Percentiles rank a stretch among this genome's conserved stretches.
phyloP scores from a whole-genome alignment of 2,329 filamentous ascomycete genomes.

The Xylariaceae sp. region DNA sequence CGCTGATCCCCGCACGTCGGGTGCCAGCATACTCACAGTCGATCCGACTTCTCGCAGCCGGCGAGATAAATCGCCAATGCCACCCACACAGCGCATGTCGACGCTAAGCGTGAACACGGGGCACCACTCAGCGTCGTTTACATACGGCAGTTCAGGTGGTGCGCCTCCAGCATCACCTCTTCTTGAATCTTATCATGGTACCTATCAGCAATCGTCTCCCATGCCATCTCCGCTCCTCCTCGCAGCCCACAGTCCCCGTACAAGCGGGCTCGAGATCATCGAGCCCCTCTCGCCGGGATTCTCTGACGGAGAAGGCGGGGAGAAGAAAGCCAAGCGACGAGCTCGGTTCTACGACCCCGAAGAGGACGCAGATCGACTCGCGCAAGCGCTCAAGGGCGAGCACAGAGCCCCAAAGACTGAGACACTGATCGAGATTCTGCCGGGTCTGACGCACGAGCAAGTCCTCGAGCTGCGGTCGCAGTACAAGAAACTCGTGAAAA shows the following conservation, averaged over 20 bases:
- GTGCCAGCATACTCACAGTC: slow-evolving; percentile 41
- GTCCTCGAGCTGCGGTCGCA: slow-evolving; percentile 81
- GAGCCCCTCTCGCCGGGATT: slow-evolving; percentile 53
- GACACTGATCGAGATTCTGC: slow-evolving; percentile 78
- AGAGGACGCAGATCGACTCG: slow-evolving; percentile 73
- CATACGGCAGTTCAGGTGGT: slow-evolving; percentile 39
- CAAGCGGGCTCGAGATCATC: slow-evolving; percentile 32
- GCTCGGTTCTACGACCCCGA: slow-evolving; percentile 81
- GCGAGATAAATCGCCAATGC: slow-evolving; percentile 44
- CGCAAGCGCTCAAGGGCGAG: slow-evolving; percentile 68
- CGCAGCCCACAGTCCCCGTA: slow-evolving; percentile 48
- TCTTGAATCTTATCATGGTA: slow-evolving; percentile 88
- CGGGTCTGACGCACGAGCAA: slow-evolving; percentile 80
- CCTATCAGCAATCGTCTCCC: slow-evolving; percentile 89
- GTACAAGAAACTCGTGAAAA: slow-evolving; percentile 88
- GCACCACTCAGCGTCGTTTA: slow-evolving; percentile 39
- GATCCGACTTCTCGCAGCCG: slow-evolving; percentile 37
- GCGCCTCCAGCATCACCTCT: slow-evolving; percentile 75
- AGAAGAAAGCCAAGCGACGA: slow-evolving; percentile 51
- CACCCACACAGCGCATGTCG: slow-evolving; percentile 50
- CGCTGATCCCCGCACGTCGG: slow-evolving; percentile 38
- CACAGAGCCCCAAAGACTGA: slow-evolving; percentile 62
- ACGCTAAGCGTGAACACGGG: slow-evolving; percentile 50
- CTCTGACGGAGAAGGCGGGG: slow-evolving; percentile 47
- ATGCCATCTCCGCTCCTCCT: slow-evolving; percentile 81